These are phyloP conservation scores for Raffaelea ambrosiae DNA, from an alignment of 2,329 filamentous ascomycete genomes.

Conservation along the genomic window DNA sequence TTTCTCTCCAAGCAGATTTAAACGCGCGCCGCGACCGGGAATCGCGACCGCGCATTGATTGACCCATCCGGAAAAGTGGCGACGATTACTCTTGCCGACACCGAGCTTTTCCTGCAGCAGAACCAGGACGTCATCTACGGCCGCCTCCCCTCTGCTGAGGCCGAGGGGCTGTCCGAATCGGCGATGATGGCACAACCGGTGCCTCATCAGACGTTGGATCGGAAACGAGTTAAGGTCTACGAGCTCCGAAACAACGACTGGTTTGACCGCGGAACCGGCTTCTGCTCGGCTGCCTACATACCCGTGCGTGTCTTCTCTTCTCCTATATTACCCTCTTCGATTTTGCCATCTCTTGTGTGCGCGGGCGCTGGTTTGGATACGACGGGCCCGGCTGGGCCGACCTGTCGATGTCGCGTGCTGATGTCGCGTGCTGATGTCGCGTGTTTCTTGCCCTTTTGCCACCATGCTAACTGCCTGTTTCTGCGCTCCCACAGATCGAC, in stretches of 20 bases:
- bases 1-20: not conserved
- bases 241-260: slow-evolving; percentile 98
- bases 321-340: not conserved
- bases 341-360: not conserved
- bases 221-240: slow-evolving; percentile 92
- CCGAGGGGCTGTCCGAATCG: slow-evolving; percentile 49
- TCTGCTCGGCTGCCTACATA: slow-evolving; percentile 72
- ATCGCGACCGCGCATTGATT: slow-evolving; percentile 13
- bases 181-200: slow-evolving; percentile 65
- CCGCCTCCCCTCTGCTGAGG: slow-evolving; percentile 27
- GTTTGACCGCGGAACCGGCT: slow-evolving; percentile 95
- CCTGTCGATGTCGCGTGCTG: too few species aligned
- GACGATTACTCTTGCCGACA: slow-evolving; percentile 44
- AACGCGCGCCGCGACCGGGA: slow-evolving; percentile 20
- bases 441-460: not conserved
- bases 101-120: slow-evolving; percentile 51
- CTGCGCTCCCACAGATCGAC: slow-evolving; percentile 40
- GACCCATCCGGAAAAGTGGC: slow-evolving; percentile 36
- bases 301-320: slow-evolving; percentile 47
- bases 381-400: too few species aligned
- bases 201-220: slow-evolving; percentile 60
- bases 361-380: too few species aligned
- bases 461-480: not conserved
- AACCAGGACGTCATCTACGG: slow-evolving; percentile 48
- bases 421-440: too few species aligned